Evolutionary conservation across 306 rosid genomes (phyloP).

Genomic region (Gillenia trifoliata): DNA sequence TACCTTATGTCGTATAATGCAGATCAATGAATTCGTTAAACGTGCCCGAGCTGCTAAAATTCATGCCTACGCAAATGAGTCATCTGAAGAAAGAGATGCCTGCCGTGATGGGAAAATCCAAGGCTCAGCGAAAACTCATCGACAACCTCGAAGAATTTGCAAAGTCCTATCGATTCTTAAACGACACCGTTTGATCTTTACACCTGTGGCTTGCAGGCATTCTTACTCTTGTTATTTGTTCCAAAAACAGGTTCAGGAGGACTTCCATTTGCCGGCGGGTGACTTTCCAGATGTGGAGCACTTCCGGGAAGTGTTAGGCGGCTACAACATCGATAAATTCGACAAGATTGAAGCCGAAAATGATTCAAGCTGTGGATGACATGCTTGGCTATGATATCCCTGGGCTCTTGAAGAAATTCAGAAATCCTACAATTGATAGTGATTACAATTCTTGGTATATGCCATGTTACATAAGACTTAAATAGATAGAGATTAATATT

Average conservation of each 20-base stretch:
- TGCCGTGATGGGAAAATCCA: slow-evolving; percentile 45
- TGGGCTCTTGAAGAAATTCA: slow-evolving; percentile 40
- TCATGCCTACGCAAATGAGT: slow-evolving; percentile 48
- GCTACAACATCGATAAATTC: slow-evolving; percentile 41
- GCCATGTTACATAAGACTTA: neutral
- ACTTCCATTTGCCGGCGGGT: slow-evolving; percentile 40
- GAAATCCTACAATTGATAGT: slow-evolving; percentile 34
- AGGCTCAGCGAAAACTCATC: slow-evolving; percentile 41
- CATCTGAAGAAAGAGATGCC: slow-evolving; percentile 56
- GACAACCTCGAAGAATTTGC: slow-evolving; percentile 55
- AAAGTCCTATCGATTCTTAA: slow-evolving; percentile 15
- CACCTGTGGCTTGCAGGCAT: neutral
- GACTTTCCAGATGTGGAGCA: slow-evolving; percentile 47
- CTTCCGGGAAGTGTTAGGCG: slow-evolving; percentile 34
- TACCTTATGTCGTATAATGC: neutral
- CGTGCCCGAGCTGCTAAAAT: slow-evolving; percentile 48
- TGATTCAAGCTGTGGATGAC: slow-evolving; percentile 50
- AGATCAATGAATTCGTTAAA: slow-evolving; percentile 51
- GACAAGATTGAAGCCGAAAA: slow-evolving; percentile 47
- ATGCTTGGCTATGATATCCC: slow-evolving; percentile 53
- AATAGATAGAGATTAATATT: neutral
- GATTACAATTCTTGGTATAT: neutral
- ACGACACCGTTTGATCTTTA: neutral
- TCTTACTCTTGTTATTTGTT: neutral
- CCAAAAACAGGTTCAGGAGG: slow-evolving; percentile 36